Evolutionary conservation across 1,284 basidiomycete species (phyloP).

Genomic region (Apiotrichum siamense): DNA sequence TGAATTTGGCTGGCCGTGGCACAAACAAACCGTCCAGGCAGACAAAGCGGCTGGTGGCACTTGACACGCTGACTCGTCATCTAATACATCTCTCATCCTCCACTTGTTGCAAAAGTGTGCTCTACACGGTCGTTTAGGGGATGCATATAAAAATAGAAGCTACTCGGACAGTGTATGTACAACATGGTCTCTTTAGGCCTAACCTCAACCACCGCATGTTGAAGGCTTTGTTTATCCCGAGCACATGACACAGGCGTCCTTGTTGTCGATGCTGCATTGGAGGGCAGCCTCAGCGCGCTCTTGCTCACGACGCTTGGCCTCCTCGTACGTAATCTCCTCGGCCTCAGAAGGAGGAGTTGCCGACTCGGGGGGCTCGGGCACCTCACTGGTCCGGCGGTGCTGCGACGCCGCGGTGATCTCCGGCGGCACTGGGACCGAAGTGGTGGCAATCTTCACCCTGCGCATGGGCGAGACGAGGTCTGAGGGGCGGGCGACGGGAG

Average conservation of each 20-base stretch:
- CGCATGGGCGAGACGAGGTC: slow-evolving; percentile 35
- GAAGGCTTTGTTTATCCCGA: slow-evolving; percentile 34
- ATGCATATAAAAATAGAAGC: slow-evolving; percentile 1
- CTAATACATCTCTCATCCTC: not conserved
- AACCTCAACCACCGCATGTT: not conserved
- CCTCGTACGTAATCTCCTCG: slow-evolving; percentile 49
- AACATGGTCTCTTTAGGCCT: slow-evolving; percentile 3
- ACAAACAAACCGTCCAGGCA: no score
- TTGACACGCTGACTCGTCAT: no score
- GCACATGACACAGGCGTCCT: slow-evolving; percentile 49
- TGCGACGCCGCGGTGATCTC: slow-evolving; percentile 23
- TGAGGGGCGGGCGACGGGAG: slow-evolving; percentile 8
- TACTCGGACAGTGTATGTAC: slow-evolving; percentile 5
- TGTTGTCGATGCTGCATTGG: slow-evolving; percentile 49
- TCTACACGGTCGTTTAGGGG: not conserved
- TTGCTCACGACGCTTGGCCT: slow-evolving; percentile 47
- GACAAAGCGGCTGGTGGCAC: no score
- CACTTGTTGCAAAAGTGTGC: not conserved
- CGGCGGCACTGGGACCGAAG: slow-evolving; percentile 20
- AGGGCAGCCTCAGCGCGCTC: slow-evolving; percentile 48
- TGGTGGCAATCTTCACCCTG: slow-evolving; percentile 40
- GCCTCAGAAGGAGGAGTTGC: slow-evolving; percentile 39
- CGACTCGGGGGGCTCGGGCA: slow-evolving; percentile 14
- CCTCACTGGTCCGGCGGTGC: slow-evolving; percentile 11
- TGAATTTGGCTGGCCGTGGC: not conserved